Percentiles rank a stretch among this genome's conserved stretches.
These are phyloP conservation scores for Clonostachys solani DNA, from an alignment of 2,329 filamentous ascomycete genomes.

Conservation along the genomic window DNA sequence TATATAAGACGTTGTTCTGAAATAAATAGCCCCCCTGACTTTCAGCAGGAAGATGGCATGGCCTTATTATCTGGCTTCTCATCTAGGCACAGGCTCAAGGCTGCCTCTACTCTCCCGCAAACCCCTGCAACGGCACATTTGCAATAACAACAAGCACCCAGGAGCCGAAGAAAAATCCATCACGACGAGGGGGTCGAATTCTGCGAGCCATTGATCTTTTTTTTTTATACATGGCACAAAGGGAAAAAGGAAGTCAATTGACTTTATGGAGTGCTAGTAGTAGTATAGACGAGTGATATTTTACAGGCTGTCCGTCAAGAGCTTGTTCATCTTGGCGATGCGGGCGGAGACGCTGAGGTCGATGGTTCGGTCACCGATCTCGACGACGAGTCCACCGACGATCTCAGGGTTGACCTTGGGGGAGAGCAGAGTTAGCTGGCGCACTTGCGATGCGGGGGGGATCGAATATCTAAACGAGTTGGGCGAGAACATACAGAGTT, in stretches of 20 bases:
- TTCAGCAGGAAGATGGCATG: no score
- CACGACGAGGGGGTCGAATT: no score
- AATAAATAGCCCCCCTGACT: no score
- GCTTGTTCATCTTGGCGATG: conserved; percentile 99
- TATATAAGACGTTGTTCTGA: no score
- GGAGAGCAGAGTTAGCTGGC: not conserved
- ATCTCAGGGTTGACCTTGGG: conserved; percentile 87
- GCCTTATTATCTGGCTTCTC: no score
- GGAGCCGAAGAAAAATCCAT: no score
- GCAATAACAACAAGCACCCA: no score
- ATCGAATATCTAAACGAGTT: conserved; percentile 1
- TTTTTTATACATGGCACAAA: conserved; percentile 3
- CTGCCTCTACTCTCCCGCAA: no score
- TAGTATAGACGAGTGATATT: conserved; percentile 21
- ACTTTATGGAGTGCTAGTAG: conserved; percentile 7
- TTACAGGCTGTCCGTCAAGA: conserved; percentile 95
- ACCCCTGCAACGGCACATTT: no score
- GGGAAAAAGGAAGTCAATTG: conserved; percentile 14
- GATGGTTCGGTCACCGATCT: conserved; percentile 96
- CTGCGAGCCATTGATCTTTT: no score
- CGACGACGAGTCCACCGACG: conserved; percentile 87
- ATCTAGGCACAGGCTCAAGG: no score
- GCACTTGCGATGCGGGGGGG: not conserved
- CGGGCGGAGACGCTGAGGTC: conserved; percentile 93
- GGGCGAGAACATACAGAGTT: conserved; percentile 61